Conservation (phyloP, 1,284 basidiomycete genomes). For the Leucoagaricus sp. region DNA sequence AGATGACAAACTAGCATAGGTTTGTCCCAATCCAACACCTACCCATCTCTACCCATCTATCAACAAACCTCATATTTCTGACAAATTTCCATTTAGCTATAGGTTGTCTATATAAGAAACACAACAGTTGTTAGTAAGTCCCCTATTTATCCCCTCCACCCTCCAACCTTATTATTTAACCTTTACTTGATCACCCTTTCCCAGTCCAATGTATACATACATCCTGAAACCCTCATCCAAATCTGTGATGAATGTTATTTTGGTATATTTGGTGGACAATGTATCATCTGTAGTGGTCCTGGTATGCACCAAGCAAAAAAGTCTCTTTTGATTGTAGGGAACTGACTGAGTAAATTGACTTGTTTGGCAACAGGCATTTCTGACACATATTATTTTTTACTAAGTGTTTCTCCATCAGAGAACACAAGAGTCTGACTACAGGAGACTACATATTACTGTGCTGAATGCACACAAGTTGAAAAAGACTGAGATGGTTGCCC, state of each 20-base stretch:
- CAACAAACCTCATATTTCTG: neutral
- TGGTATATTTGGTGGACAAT: slow-evolving; percentile 94
- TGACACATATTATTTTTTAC: too few species aligned
- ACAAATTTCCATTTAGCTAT: too few species aligned
- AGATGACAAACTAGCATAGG: slow-evolving; percentile 94
- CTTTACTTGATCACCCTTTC: slow-evolving; percentile 8
- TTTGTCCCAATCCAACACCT: slow-evolving; percentile 47
- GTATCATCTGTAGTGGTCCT: slow-evolving; percentile 95
- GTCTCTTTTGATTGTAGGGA: slow-evolving; percentile 36
- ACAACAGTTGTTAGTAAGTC: slow-evolving; percentile 97
- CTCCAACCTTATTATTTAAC: neutral
- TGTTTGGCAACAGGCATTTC: too few species aligned
- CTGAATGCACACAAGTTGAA: slow-evolving; percentile 94
- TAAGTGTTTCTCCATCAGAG: too few species aligned
- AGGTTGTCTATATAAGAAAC: slow-evolving; percentile 98
- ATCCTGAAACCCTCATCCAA: slow-evolving; percentile 95
- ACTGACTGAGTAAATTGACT: slow-evolving; percentile 97
- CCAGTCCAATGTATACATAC: slow-evolving; percentile 97
- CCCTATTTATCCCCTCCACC: too few species aligned
- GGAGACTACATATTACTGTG: too few species aligned
- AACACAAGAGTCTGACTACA: too few species aligned
- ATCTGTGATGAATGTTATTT: slow-evolving; percentile 99
- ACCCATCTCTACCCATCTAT: neutral
- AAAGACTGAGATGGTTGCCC: slow-evolving; percentile 98
- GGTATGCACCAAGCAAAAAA: slow-evolving; percentile 50